Conservation (phyloP, 2,329 filamentous ascomycete species). For the Bimuria novae-zelandiae region DNA sequence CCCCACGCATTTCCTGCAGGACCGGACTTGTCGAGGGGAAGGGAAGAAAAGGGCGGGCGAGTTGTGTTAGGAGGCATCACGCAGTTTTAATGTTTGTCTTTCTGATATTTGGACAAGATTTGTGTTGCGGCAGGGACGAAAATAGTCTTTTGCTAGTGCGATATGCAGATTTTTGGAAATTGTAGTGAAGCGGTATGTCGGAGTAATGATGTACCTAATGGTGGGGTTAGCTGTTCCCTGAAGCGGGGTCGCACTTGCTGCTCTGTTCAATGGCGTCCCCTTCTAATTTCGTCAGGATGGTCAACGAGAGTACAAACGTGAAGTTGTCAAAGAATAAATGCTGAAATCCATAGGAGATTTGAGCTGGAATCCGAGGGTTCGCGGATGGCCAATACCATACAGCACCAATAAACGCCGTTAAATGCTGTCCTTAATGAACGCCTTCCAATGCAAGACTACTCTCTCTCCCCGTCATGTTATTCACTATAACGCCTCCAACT, state of each 20-base stretch:
- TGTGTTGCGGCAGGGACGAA: neutral
- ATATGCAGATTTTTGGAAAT: neutral
- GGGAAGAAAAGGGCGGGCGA: constrained; percentile 50
- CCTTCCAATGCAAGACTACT: constrained; percentile 20
- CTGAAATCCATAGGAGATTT: no score
- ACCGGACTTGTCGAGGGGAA: constrained; percentile 56
- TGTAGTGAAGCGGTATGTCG: neutral
- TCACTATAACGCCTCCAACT: constrained; percentile 58
- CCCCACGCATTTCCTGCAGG: constrained; percentile 62
- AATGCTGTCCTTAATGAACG: constrained; percentile 1
- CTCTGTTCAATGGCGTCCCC: neutral
- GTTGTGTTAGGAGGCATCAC: constrained; percentile 22
- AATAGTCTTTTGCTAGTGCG: no score
- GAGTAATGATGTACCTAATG: constrained; percentile 11
- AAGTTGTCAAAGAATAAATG: no score
- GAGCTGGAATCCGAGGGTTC: no score
- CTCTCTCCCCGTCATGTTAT: constrained; percentile 8
- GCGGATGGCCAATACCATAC: no score
- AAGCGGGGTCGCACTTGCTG: constrained; percentile 25
- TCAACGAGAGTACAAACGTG: no score
- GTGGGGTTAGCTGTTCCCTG: constrained; percentile 3
- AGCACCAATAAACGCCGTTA: neutral
- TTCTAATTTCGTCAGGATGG: no score
- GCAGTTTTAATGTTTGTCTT: no score
- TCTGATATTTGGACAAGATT: neutral